Base-by-base conservation (phyloP, 305 asterid species). In the Fraxinus albicans region DNA sequence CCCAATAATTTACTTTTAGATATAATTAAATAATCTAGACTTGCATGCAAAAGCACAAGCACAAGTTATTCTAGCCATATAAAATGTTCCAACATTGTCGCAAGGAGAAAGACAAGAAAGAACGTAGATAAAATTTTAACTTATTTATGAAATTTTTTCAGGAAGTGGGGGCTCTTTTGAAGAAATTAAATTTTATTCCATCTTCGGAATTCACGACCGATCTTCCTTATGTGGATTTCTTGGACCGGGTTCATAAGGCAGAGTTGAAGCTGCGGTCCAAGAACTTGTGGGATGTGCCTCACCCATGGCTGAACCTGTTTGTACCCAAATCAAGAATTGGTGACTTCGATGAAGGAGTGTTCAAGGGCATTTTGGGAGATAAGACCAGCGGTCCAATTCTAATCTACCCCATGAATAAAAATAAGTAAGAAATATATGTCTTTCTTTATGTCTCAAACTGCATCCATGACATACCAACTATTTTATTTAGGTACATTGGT, bases 231-330 rank as follows among this genome's bases (percentile, higher is more conserved):
- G 89, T 93, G 31, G 95, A 93, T 75, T 94, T 94, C 83, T 77
- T 94, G 80, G 94, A 92, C 90, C 93, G 98, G 88, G 98, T 94
- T 86, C 96, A 92, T 91, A 93, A 91, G 87, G 96, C 96, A 36
- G 97, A 93, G 90, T 36, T 90, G 85, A 92, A 90, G 69, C 92
- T 91, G 25, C 89, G 95, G 81, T 83, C 95, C 86, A 91, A 90
- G 89, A 90, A 92, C n/a, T 85, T 94, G 15, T 94, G 98, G 98
- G 97, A 92, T 38, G 98, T 94, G 38, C 98, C 97, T 25, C 98
- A 94, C 82, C 98, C 98, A n/a, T 94, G 97, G 98, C 90, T 94
- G 4, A 94, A 94, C 82, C 83, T 94, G 2, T 93, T 94, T 53
- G 93, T 94, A 8, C 98, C 98, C 1, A 91, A 90, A 76, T 94